These are phyloP conservation scores for Tilletia walkeri DNA, from an alignment of 1,284 basidiomycete genomes.

Conservation along the genomic window DNA sequence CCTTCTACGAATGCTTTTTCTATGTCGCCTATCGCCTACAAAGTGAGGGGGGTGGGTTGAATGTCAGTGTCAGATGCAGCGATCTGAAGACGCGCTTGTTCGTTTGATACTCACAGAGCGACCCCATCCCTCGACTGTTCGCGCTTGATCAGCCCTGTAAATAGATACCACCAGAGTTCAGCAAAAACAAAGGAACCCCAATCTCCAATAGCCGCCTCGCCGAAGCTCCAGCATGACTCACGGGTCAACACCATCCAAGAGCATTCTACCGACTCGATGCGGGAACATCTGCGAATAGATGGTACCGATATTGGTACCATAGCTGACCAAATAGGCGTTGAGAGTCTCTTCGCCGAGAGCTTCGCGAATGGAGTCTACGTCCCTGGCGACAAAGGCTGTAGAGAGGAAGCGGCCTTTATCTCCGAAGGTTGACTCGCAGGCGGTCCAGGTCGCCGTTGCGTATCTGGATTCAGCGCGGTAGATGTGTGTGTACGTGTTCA, in stretches of 20 bases:
- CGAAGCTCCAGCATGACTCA: too few relatives aligned
- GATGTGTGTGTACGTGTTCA: too few relatives aligned
- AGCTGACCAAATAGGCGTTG: conserved; percentile 31
- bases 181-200: too few relatives aligned
- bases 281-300: conserved; percentile 37
- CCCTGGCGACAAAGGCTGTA: conserved; percentile 31
- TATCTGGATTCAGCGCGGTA: not conserved
- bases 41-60: not conserved
- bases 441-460: conserved; percentile 24
- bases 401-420: conserved; percentile 28
- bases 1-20: conserved; percentile 32
- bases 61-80: not conserved
- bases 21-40: conserved; percentile 27
- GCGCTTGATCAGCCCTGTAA: not conserved
- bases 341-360: conserved; percentile 26
- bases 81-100: not conserved
- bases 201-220: too few relatives aligned
- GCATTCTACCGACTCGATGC: conserved; percentile 24
- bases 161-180: too few relatives aligned
- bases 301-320: conserved; percentile 33
- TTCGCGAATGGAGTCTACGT: conserved; percentile 30
- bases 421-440: conserved; percentile 26
- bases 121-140: conserved; percentile 13
- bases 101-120: not conserved
- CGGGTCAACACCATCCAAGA: conserved; percentile 28